Evolutionary conservation across 2,329 filamentous ascomycete genomes (phyloP).

Genomic region (Curvularia sp.): DNA sequence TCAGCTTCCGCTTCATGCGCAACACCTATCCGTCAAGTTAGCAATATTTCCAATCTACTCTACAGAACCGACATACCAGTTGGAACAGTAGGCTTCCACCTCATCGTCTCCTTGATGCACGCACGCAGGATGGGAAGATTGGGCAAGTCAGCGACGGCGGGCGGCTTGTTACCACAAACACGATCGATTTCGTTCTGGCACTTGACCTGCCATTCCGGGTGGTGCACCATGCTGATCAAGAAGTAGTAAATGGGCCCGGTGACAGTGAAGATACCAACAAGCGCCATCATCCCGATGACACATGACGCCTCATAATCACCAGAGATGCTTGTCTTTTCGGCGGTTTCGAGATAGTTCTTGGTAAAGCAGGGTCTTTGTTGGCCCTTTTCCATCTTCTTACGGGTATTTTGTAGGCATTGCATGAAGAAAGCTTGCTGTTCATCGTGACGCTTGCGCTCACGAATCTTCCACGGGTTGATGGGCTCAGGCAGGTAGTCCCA

Average conservation of each 20-base stretch:
- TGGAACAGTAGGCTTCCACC: conserved; percentile 58
- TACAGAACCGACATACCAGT: conserved; percentile 43
- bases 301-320: conserved; percentile 51
- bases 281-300: conserved; percentile 50
- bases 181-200: conserved; percentile 46
- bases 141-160: conserved; percentile 49
- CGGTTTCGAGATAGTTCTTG: conserved; percentile 44
- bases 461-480: conserved; percentile 63
- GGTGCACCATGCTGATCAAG: conserved; percentile 48
- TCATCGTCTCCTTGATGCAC: conserved; percentile 56
- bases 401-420: conserved; percentile 53
- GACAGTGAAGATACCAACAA: conserved; percentile 52
- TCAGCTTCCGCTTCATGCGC: conserved; percentile 62
- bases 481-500: conserved; percentile 59
- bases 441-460: conserved; percentile 62
- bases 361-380: conserved; percentile 46
- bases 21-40: conserved; percentile 49
- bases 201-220: conserved; percentile 47
- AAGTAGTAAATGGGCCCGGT: conserved; percentile 51
- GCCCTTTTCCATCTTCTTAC: conserved; percentile 43
- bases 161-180: conserved; percentile 37
- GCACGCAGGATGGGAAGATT: conserved; percentile 56
- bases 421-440: conserved; percentile 63
- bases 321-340: conserved; percentile 52
- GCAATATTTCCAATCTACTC: conserved; percentile 8